These are phyloP conservation scores for Elymus sibiricus DNA, from an alignment of 176 grass and related monocot genomes.

Conservation along the genomic window DNA sequence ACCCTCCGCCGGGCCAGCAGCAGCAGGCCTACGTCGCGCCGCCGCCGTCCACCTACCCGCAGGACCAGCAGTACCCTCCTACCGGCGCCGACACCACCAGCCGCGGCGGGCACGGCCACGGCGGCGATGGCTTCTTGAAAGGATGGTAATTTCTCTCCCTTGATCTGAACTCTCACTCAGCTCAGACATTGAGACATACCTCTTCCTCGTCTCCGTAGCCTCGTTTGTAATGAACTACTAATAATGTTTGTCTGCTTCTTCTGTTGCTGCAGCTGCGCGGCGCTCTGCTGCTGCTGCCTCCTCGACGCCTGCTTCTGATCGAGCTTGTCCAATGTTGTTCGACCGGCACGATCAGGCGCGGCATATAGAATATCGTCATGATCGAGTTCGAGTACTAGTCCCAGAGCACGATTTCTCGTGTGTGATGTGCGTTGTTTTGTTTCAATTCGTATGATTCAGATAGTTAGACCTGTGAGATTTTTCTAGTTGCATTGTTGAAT, in stretches of 20 bases:
- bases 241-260: not conserved
- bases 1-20: not conserved
- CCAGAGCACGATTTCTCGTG: not conserved
- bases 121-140: conserved; percentile 9
- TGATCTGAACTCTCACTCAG: not conserved
- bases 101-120: not conserved
- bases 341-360: not conserved
- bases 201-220: not conserved
- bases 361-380: not conserved
- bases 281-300: conserved; percentile 12
- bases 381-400: not conserved
- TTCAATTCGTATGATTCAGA: not conserved
- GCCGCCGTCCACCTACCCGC: not conserved
- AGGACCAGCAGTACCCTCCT: conserved; percentile 6
- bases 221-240: not conserved
- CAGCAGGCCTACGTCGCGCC: conserved; percentile 13
- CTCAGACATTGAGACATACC: not conserved
- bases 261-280: not conserved
- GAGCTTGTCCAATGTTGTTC: not conserved
- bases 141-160: not conserved
- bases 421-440: not conserved
- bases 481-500: not conserved
- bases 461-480: not conserved
- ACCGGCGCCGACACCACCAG: conserved; percentile 1
- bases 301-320: conserved; percentile 13